A percentile compares a stretch with the other conserved stretches of the same genome.
These are phyloP conservation scores for Gnaphalium uliginosum DNA, from an alignment of 129 eudicot species.

Conservation along the genomic window DNA sequence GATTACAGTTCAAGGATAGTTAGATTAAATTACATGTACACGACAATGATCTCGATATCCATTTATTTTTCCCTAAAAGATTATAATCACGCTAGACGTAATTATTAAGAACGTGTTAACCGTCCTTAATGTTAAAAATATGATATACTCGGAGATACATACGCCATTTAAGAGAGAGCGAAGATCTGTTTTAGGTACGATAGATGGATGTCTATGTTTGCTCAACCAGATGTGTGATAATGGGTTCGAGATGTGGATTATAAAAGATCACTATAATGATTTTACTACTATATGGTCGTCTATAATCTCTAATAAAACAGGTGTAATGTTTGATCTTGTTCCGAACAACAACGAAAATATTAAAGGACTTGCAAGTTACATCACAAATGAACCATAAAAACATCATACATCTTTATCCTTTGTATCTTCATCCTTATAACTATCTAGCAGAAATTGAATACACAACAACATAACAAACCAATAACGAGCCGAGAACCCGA, in stretches of 20 bases:
- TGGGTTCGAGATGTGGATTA: slow-evolving; percentile 1
- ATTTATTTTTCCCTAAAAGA: no score
- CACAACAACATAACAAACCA: slow-evolving; percentile 22
- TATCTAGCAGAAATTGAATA: slow-evolving; percentile 10
- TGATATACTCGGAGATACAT: slow-evolving; percentile 10
- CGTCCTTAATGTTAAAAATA: slow-evolving; percentile 6
- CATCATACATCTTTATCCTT: slow-evolving; percentile 30
- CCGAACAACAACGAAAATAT: no score
- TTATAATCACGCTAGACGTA: no score
- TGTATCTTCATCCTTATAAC: slow-evolving; percentile 15
- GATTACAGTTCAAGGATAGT: no score
- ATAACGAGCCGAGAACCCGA: slow-evolving; percentile 6
- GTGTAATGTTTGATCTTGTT: no score
- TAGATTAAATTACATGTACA: no score
- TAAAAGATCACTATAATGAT: not conserved
- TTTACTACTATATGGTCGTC: no score
- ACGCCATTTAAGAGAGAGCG: not conserved
- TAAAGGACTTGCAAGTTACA: no score
- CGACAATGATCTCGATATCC: no score
- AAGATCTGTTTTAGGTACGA: not conserved
- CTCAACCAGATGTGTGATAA: not conserved
- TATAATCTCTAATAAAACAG: no score
- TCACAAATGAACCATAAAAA: not conserved
- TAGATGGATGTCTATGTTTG: slow-evolving; percentile 15
- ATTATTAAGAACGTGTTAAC: not conserved